Conservation (phyloP, 1,284 basidiomycete species). For the Coniferiporia weirii region DNA sequence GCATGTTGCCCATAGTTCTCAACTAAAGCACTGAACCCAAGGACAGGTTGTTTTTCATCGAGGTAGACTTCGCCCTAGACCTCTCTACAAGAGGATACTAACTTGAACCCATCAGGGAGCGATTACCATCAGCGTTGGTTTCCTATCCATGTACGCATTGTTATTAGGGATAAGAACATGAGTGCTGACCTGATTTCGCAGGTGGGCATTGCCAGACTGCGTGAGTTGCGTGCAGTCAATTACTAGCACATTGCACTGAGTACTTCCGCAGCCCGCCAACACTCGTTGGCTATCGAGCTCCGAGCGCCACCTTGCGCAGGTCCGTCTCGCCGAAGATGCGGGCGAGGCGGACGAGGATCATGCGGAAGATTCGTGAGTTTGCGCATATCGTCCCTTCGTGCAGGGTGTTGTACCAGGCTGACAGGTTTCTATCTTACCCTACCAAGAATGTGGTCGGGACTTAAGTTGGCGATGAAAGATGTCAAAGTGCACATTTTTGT, state of each 20-base stretch:
- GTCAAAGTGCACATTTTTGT: slow-evolving; percentile 31
- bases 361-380: slow-evolving; percentile 24
- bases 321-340: slow-evolving; percentile 39
- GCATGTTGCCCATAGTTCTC: not conserved
- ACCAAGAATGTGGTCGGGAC: slow-evolving; percentile 19
- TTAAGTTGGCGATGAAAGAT: slow-evolving; percentile 29
- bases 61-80: slow-evolving; percentile 15
- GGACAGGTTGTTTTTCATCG: slow-evolving; percentile 25
- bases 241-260: too few species aligned
- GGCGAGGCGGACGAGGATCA: slow-evolving; percentile 34
- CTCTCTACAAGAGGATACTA: too few species aligned
- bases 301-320: slow-evolving; percentile 38
- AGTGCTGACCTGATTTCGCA: not conserved
- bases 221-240: slow-evolving; percentile 9
- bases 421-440: not conserved
- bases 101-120: slow-evolving; percentile 11
- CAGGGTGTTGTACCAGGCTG: not conserved
- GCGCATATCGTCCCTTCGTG: too few species aligned
- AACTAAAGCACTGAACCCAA: not conserved
- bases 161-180: too few species aligned
- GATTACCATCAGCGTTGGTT: slow-evolving; percentile 18
- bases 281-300: slow-evolving; percentile 37
- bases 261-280: slow-evolving; percentile 25
- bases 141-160: slow-evolving; percentile 14
- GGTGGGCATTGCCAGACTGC: slow-evolving; percentile 24